Evolutionary conservation across 176 grass and related monocot genomes (phyloP), one percentile per base, ranked within the genome.

Genomic region (Microstegium vimineum): DNA sequence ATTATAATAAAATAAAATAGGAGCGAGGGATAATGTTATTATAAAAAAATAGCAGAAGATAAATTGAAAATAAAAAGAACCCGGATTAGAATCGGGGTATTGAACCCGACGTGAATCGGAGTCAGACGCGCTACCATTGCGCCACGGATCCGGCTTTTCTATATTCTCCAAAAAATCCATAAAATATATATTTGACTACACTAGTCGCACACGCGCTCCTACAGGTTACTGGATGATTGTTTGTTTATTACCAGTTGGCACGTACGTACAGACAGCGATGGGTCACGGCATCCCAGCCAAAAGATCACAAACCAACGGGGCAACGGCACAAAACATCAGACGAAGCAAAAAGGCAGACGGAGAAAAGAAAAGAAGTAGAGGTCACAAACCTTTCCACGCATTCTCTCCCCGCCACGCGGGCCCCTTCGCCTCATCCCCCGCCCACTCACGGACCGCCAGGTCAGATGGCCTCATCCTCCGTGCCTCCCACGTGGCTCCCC

Each of bases 71-170:
- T 18, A 73, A 31, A 49, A 27, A 1, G 1, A 8, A 12, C 32
- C 43, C 70, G 46, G 10, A 74, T 63, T 34, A n/a, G 16, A 10
- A 13, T 12, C 75, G 76, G 68, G 76, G 4, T 34, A 62, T 90
- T 97, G 91, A 97, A 94, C 91, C 94, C 87, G 87, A 94, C 89
- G 91, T 97, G 94, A 92, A 94, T 92, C 87, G 83, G 89, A 97
- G 94, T 90, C 94, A 97, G 91, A 94, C 91, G 91, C 89, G 91
- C 94, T 91, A 97, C 94, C 91, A 94, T 94, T 97, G 89, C 94
- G 91, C 91, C 94, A 97, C 94, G 89, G 94, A 97, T 97, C 91
- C 91, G 14, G 27, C 1, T 3, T 0, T 51, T 1, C 5, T 0
- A 8, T 8, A 0, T 17, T 2, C 47, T 2, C 15, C 18, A 47